Evolutionary conservation across 2,329 filamentous ascomycete species (phyloP), one percentile per base, ranked within the genome.

Genomic region (Boeremia exigua): DNA sequence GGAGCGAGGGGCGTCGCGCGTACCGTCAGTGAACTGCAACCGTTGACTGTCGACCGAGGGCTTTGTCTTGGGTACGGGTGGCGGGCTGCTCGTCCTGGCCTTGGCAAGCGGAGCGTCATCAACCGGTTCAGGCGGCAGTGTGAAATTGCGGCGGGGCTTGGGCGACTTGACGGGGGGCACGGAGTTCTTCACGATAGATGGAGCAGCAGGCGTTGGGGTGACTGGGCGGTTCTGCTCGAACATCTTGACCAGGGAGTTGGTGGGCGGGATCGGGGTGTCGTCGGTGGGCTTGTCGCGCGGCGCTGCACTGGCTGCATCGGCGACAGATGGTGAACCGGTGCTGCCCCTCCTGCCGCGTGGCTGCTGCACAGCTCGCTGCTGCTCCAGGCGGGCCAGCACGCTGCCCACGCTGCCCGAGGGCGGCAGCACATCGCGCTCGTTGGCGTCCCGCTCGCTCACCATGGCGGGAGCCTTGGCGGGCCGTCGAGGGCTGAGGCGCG

Each of bases 161-260:
- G 79, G 78, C 11, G 77, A 78, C 34, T 68, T 69, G 8, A 80
- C 63, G 12, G 74, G 68, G 29, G 77, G 67, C 9, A 66, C 62
- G 47, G 70, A 62, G 40, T 57, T 58, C 53, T 66, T 59, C 56
- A 69, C 50, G 14, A 62, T 51, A 11, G 65, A 46, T 14, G 71
- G 65, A 14, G 62, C 50, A 8, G 58, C 37, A 11, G 60, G 29
- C 2, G 54, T 48, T 39, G 70, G 62, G 1, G 65, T 69, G 1
- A 43, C 60, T 8, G 69, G 59, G 29, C 66, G 66, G 38, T 77
- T 80, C 59, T 81, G 78, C 74, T 92, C 89, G 62, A 91, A 91
- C 77, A 90, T 81, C 34, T 84, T 84, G 49, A 91, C 87, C 17
- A 91, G 78, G 4, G 86, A 84, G 3, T 80, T 85, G 0, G 88